Evolutionary conservation across 352 stramenopile genomes (phyloP), one percentile per base, ranked within the genome.

Genomic region (Aphanomyces cochlioides): DNA sequence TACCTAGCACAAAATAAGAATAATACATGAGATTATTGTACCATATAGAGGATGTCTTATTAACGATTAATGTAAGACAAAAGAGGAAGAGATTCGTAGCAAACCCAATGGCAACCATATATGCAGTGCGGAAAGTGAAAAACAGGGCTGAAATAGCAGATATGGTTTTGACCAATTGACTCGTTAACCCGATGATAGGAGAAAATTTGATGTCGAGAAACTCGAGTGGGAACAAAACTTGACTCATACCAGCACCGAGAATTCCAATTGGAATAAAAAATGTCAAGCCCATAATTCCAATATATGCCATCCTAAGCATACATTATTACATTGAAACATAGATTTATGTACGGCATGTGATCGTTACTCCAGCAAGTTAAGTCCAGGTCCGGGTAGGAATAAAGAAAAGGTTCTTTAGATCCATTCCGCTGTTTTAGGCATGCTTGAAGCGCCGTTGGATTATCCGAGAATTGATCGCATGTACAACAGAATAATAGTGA

Each of bases 171-270:
- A 81, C 73, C 37, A 89, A 60, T 57, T 89, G 82, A 12, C 73
- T 79, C 7, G 85, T 74, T 2, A 89, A 76, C 28, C 82, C 53
- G 39, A 87, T 67, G 7, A 85, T 78, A 0, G 80, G 80, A 4
- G 82, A 81, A 36, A 85, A 89, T 63, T 87, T 86, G 69, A 88
- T 81, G 64, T 88, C 82, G 17, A 88, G 67, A 38, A 76, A 79
- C 56, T 88, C 82, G 39, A 81, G 76, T 47, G 83, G 79, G 47
- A 89, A 89, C 47, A 89, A 48, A 19, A 89, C 82, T 28, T 89
- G 79, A 50, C 76, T 87, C 82, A 89, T 88, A 21, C 81, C 81
- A 39, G 85, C 77, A 6, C 78, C 74, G 34, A 89, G 72, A 39
- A 89, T 54, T 2, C 80, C 82, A 13, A 89, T 82, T 0, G 79